phyloP scores from a whole-genome alignment of 352 stramenopile genomes.

The Globisporangium splendens region DNA sequence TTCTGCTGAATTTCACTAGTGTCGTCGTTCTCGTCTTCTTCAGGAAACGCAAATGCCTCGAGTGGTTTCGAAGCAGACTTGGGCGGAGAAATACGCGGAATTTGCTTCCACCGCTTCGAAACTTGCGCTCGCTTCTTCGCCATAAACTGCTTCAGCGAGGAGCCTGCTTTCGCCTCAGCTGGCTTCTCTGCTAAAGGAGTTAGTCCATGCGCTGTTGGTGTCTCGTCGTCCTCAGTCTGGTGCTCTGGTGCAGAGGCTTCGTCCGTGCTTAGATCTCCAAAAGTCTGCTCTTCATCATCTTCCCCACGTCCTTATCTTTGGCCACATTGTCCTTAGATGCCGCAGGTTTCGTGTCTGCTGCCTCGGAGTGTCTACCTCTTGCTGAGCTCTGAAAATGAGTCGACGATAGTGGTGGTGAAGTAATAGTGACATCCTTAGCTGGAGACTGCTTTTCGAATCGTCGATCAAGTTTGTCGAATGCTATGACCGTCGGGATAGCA shows the following conservation, averaged over 20 bases:
- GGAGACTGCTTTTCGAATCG: neutral
- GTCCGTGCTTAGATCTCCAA: constrained; percentile 29
- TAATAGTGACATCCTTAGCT: neutral
- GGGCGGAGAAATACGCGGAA: constrained; percentile 17
- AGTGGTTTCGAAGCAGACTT: constrained; percentile 6
- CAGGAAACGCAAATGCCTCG: constrained; percentile 1
- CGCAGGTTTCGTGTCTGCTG: too few species aligned
- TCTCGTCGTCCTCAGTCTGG: constrained; percentile 3
- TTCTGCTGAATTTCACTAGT: neutral
- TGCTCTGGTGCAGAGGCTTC: constrained; percentile 23
- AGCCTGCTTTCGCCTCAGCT: neutral
- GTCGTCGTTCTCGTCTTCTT: neutral
- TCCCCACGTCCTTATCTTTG: neutral
- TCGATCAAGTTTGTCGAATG: constrained; percentile 34
- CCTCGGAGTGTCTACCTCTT: neutral
- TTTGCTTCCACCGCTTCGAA: constrained; percentile 10
- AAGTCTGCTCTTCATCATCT: constrained; percentile 10
- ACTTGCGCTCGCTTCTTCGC: constrained; percentile 18
- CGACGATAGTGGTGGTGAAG: neutral
- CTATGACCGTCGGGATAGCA: constrained; percentile 28
- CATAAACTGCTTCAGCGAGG: constrained; percentile 28
- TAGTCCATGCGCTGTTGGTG: neutral
- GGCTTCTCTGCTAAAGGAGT: neutral
- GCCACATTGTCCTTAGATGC: neutral
- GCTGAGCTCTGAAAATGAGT: neutral